Evolutionary conservation across 345 rosid genomes (phyloP).

Genomic region (Lumnitzera racemosa): DNA sequence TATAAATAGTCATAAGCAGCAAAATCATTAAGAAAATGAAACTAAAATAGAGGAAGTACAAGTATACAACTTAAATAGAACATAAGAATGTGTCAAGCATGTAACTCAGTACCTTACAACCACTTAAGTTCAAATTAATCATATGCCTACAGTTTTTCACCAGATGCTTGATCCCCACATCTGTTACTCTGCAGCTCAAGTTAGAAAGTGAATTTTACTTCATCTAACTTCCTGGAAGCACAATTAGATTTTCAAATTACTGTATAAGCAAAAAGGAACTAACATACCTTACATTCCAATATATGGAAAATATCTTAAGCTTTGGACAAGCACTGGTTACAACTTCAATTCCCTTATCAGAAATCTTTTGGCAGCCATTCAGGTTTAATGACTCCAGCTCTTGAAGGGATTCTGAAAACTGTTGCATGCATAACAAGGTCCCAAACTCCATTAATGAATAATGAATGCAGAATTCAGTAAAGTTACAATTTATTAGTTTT

Average conservation of each 20-base stretch:
- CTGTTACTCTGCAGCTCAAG: constrained; percentile 57
- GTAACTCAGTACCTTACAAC: constrained; percentile 66
- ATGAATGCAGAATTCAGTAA: background rate
- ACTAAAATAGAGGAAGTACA: background rate
- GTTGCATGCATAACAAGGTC: constrained; percentile 16
- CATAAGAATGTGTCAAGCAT: constrained; percentile 4
- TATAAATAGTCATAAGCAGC: too few species aligned
- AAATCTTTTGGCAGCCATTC: constrained; percentile 92
- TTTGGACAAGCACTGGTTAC: constrained; percentile 54
- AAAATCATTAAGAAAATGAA: background rate
- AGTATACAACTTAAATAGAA: constrained; percentile 2
- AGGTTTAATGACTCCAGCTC: constrained; percentile 68
- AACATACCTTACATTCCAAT: constrained; percentile 90
- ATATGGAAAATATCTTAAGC: constrained; percentile 67
- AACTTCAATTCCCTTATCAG: constrained; percentile 74
- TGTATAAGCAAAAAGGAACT: background rate
- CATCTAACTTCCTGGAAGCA: background rate
- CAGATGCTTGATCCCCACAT: constrained; percentile 47
- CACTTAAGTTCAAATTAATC: constrained; percentile 77
- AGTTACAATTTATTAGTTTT: too few species aligned
- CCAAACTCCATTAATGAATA: background rate
- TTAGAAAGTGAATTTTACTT: constrained; percentile 1
- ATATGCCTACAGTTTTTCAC: constrained; percentile 58
- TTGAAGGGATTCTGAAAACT: constrained; percentile 48
- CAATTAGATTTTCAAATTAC: background rate